These are phyloP conservation scores for Tylopilus balloui DNA, from an alignment of 768 basidiomycete genomes.

Conservation along the genomic window DNA sequence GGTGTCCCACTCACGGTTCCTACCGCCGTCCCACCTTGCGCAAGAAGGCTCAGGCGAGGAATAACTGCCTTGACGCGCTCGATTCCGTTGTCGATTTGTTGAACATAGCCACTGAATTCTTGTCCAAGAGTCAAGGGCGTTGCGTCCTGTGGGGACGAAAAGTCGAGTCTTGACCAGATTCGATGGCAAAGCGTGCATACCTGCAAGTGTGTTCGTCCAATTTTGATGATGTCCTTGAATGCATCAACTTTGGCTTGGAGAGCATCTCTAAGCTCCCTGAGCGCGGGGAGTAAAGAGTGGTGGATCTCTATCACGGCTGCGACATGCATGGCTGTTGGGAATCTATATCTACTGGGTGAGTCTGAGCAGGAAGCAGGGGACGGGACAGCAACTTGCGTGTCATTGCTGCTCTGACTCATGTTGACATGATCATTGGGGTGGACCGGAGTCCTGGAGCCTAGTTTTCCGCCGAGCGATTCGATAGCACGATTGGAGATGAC, in stretches of 20 bases:
- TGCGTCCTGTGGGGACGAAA: constrained; percentile 62
- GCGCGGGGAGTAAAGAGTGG: constrained; percentile 75
- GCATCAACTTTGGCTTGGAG: constrained; percentile 75
- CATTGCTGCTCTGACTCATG: constrained; percentile 98
- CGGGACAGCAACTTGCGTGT: constrained; percentile 61
- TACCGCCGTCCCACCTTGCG: constrained; percentile 98
- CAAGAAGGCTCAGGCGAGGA: constrained; percentile 82
- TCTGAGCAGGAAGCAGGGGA: neutral
- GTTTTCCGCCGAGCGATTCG: constrained; percentile 89
- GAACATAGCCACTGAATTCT: constrained; percentile 98
- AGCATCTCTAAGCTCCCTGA: constrained; percentile 78
- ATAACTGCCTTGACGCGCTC: constrained; percentile 75
- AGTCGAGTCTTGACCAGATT: neutral
- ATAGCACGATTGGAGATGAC: constrained; percentile 99
- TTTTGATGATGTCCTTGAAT: constrained; percentile 94
- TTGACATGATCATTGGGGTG: constrained; percentile 99
- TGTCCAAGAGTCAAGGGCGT: constrained; percentile 97
- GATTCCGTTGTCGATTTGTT: constrained; percentile 89
- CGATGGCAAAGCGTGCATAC: constrained; percentile 28
- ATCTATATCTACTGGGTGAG: constrained; percentile 44
- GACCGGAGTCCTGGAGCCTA: constrained; percentile 95
- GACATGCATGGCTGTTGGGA: constrained; percentile 99
- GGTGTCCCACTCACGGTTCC: constrained; percentile 69
- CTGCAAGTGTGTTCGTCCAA: constrained; percentile 95
- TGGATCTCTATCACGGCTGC: constrained; percentile 90